Conservation (phyloP, 306 rosid species). For the Malus fusca region DNA sequence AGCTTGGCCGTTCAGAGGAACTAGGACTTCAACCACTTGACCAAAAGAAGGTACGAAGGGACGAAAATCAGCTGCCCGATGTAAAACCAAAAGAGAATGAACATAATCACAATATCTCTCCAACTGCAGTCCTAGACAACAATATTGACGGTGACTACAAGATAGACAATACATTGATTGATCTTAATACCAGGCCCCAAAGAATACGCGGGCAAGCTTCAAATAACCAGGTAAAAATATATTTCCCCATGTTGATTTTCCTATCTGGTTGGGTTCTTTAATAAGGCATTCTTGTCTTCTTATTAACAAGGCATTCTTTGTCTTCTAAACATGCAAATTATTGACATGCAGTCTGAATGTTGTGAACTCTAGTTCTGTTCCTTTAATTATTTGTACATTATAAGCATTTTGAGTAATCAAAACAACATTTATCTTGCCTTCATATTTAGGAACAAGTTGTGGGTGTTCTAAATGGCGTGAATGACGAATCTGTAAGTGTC, state of each 20-base stretch:
- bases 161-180: conserved; percentile 33
- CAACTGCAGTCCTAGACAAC: conserved; percentile 27
- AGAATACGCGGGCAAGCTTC: conserved; percentile 31
- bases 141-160: conserved; percentile 22
- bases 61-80: conserved; percentile 22
- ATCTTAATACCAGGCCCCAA: conserved; percentile 42
- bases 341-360: neutral
- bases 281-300: neutral
- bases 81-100: conserved; percentile 15
- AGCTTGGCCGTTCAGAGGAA: conserved; percentile 29
- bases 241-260: neutral
- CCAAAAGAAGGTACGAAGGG: conserved; percentile 25
- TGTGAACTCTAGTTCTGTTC: neutral
- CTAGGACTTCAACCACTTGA: conserved; percentile 26
- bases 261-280: neutral
- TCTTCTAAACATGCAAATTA: neutral
- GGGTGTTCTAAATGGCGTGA: conserved; percentile 26
- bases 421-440: neutral
- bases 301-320: neutral
- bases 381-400: conserved; percentile 1
- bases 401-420: neutral
- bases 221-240: conserved; percentile 32
- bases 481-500: conserved; percentile 27
- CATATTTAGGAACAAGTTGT: conserved; percentile 18
- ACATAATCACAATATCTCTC: conserved; percentile 25